Conservation (phyloP, 2,329 filamentous ascomycete genomes). For the Neofusicoccum sp. region DNA sequence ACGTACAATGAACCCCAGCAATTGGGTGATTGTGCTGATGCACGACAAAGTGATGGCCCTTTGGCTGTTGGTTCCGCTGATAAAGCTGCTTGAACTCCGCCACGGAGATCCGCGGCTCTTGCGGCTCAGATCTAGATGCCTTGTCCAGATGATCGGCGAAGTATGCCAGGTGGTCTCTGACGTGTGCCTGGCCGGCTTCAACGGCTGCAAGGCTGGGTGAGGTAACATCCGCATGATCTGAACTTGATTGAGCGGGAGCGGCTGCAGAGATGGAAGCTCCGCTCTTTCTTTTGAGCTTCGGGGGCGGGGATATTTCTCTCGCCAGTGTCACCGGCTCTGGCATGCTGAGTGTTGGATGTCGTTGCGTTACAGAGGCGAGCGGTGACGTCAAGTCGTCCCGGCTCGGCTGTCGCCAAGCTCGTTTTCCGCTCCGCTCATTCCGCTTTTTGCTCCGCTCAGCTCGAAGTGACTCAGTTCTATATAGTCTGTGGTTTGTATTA, state of each 20-base stretch:
- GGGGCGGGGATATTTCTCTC: neutral
- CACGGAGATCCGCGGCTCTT: slow-evolving; percentile 39
- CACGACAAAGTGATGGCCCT: slow-evolving; percentile 60
- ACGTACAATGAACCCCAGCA: slow-evolving; percentile 58
- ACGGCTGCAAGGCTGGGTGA: slow-evolving; percentile 41
- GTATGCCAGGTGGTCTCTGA: slow-evolving; percentile 50
- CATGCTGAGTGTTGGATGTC: neutral
- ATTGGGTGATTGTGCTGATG: slow-evolving; percentile 73
- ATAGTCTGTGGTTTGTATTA: too few species aligned
- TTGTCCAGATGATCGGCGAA: slow-evolving; percentile 45
- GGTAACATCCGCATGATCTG: slow-evolving; percentile 16
- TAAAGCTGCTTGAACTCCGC: slow-evolving; percentile 48
- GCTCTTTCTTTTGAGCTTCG: neutral
- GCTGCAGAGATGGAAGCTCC: neutral
- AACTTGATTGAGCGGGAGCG: neutral
- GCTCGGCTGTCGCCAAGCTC: too few species aligned
- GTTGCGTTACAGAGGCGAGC: too few species aligned
- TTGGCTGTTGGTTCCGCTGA: slow-evolving; percentile 43
- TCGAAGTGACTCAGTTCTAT: too few species aligned
- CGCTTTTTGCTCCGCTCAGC: too few species aligned
- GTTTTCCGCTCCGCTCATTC: too few species aligned
- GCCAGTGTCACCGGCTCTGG: neutral
- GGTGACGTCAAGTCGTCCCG: too few species aligned
- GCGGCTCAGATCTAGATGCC: slow-evolving; percentile 25
- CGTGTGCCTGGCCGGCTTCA: slow-evolving; percentile 50